A percentile compares a stretch with the other conserved stretches of the same genome.
These are phyloP conservation scores for Neurospora sp. DNA, from an alignment of 495 filamentous ascomycete species.

Conservation along the genomic window DNA sequence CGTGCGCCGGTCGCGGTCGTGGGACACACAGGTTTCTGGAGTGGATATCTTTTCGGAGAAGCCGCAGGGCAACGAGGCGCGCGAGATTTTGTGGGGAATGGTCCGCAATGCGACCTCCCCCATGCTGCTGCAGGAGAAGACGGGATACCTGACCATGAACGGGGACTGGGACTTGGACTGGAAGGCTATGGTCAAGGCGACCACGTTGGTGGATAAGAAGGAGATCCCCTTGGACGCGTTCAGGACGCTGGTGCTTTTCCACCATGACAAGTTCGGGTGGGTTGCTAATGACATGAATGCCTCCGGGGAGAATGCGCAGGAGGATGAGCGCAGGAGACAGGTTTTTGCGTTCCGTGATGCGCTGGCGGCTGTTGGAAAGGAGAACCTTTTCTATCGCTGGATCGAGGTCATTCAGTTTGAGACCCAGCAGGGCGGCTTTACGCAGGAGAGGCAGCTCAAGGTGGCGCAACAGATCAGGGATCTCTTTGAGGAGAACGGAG, in stretches of 20 bases:
- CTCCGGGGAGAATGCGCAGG: constrained; percentile 39
- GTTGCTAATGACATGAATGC: constrained; percentile 41
- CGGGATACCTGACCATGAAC: constrained; percentile 69
- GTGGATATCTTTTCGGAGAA: constrained; percentile 4
- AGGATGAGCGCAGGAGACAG: constrained; percentile 48
- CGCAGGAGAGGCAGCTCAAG: constrained; percentile 51
- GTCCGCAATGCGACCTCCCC: constrained; percentile 47
- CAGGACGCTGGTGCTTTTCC: constrained; percentile 53
- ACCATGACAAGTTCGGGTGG: constrained; percentile 57
- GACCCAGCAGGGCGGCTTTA: constrained; percentile 63
- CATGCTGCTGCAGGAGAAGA: constrained; percentile 53
- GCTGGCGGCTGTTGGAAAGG: constrained; percentile 62
- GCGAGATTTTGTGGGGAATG: constrained; percentile 23
- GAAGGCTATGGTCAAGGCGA: constrained; percentile 58
- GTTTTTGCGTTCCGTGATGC: constrained; percentile 63
- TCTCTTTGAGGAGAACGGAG: constrained; percentile 56
- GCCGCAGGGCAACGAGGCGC: constrained; percentile 5
- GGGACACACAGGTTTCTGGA: constrained; percentile 39
- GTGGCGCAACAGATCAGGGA: constrained; percentile 53
- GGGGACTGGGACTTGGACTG: constrained; percentile 77
- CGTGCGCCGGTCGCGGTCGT: constrained; percentile 55
- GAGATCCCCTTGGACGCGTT: constrained; percentile 47
- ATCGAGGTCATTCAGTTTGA: constrained; percentile 80
- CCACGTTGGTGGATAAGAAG: constrained; percentile 51
- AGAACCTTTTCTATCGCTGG: constrained; percentile 76